Evolutionary conservation across 2,329 filamentous ascomycete species (phyloP).

Genomic region (Sclerotinia trifoliorum): DNA sequence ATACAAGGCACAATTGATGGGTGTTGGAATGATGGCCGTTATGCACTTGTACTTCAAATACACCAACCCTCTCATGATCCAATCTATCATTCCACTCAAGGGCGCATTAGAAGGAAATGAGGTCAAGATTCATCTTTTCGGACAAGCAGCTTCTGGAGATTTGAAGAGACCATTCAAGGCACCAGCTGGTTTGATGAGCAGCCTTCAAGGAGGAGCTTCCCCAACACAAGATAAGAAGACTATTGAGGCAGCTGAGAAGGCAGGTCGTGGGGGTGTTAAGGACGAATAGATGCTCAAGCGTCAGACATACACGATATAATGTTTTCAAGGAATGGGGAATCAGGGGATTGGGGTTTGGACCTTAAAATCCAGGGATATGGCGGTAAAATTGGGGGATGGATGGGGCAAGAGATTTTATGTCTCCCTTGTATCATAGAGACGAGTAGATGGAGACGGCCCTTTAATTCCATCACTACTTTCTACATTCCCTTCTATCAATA

Average conservation of each 20-base stretch:
- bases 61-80: constrained; percentile 98
- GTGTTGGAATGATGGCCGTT: constrained; percentile 94
- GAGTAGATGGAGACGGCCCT: constrained; percentile 2
- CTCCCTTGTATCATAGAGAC: constrained; percentile 22
- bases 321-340: constrained; percentile 5
- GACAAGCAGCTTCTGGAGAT: constrained; percentile 82
- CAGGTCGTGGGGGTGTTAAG: constrained; percentile 69
- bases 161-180: constrained; percentile 96
- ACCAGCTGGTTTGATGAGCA: constrained; percentile 75
- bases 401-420: constrained; percentile 4
- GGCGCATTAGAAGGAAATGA: constrained; percentile 91
- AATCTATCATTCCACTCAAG: constrained; percentile 98
- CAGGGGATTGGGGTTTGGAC: background rate
- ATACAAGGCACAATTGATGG: constrained; percentile 92
- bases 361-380: background rate
- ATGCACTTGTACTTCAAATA: constrained; percentile 99
- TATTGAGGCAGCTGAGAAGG: constrained; percentile 75
- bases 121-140: constrained; percentile 91
- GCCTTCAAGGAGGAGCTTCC: constrained; percentile 63
- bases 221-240: constrained; percentile 92
- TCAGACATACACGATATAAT: constrained; percentile 5
- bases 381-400: constrained; percentile 12
- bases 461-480: constrained; percentile 10
- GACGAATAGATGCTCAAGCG: constrained; percentile 54
- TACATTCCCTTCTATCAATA: background rate